Evolutionary conservation across 2,329 filamentous ascomycete species (phyloP).

Genomic region (Beauveria scarabaeidicola): DNA sequence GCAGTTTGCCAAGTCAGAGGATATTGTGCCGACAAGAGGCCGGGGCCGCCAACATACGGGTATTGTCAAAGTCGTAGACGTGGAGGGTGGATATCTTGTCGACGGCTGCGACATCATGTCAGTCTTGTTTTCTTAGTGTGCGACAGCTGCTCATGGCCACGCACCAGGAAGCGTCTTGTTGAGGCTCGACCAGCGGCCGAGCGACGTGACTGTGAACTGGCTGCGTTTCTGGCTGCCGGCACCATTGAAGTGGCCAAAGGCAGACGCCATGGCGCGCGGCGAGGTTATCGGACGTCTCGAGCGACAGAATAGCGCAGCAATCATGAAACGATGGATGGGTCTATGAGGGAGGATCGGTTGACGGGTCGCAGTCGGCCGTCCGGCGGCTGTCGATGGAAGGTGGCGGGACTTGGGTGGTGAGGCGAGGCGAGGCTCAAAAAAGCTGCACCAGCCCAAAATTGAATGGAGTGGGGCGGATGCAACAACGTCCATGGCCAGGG

Average conservation of each 20-base stretch:
- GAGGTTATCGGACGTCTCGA: constrained; percentile 17
- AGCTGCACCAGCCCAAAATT: neutral
- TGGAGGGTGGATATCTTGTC: constrained; percentile 72
- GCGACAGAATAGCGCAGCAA: constrained; percentile 14
- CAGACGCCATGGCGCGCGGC: constrained; percentile 31
- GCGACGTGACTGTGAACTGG: constrained; percentile 56
- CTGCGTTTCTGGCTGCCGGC: constrained; percentile 19
- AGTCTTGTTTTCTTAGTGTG: constrained; percentile 7
- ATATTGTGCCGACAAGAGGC: neutral
- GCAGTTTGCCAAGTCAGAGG: constrained; percentile 8
- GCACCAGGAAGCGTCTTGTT: constrained; percentile 62
- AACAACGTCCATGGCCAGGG: neutral
- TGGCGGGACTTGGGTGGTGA: neutral
- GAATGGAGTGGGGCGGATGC: constrained; percentile 2
- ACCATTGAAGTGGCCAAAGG: constrained; percentile 30
- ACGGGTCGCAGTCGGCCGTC: constrained; percentile 1
- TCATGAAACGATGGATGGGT: constrained; percentile 16
- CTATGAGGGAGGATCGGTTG: neutral
- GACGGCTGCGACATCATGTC: constrained; percentile 34
- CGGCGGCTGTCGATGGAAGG: constrained; percentile 2
- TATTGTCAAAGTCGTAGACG: constrained; percentile 98
- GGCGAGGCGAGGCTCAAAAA: constrained; percentile 1
- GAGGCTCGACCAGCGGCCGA: constrained; percentile 77
- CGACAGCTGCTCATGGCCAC: constrained; percentile 13
- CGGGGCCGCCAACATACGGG: constrained; percentile 45